Evolutionary conservation across 345 rosid species (phyloP), one percentile per base, ranked within the genome.

Genomic region (Toxicodendron radicans): DNA sequence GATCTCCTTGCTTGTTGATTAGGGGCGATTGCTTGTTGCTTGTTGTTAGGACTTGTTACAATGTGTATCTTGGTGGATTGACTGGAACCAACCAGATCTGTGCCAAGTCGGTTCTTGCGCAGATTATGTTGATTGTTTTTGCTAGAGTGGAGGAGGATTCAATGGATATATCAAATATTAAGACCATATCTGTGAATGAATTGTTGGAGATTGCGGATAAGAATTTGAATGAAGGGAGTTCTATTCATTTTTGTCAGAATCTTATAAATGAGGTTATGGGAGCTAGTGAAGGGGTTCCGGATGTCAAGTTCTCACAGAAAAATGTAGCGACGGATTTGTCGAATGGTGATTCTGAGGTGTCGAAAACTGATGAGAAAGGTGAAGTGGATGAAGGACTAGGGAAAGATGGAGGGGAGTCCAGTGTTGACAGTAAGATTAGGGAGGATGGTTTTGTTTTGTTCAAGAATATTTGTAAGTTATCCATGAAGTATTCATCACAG

Each of bases 71-170:
- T 45, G 88, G 98, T 30, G 95, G 99, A 45, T 75, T 81, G 48
- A 95, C 66, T 35, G 95, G 95, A 54, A 91, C 99, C 80, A 91
- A 88, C 75, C 99, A 95, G 92, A 91, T 90, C 90, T 95, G 97
- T 72, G 97, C 97, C 24, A 95, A 95, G 85, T 82, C 95, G 0
- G 97, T 92, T 11, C 85, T 95, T 59, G 99, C 97, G 13, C 99
- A 92, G 85, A 90, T 95, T 66, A 76, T 90, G 83, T 80, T 90
- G 62, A 84, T 91, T 77, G 87, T 91, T 75, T 95, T 92, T 79
- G 73, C 91, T 58, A 77, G 97, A 76, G 87, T 84, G 3, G 97
- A 92, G 83, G 94, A 85, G 71, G 91, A 90, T 79, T 86, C 91
- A 17, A 58, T 95, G 80, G 86, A 84, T 33, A 86, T 79, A 58